Conservation (phyloP, 768 basidiomycete genomes). For the Royoungia palumana region DNA sequence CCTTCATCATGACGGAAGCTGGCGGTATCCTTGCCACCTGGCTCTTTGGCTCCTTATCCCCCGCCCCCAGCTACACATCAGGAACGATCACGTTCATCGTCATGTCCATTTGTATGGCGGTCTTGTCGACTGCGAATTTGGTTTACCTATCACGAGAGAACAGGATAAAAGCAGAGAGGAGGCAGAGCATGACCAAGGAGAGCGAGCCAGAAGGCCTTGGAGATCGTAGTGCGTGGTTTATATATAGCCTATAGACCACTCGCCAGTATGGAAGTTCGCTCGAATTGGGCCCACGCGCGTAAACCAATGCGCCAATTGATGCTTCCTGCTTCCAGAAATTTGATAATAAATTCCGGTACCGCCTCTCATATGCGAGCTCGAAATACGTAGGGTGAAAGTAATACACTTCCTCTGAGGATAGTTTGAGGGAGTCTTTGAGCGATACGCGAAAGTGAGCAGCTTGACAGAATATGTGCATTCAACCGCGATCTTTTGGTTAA, state of each 20-base stretch:
- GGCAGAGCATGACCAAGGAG: conserved; percentile 29
- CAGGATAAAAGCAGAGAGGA: conserved; percentile 39
- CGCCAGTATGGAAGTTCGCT: neutral
- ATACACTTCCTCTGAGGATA: no score
- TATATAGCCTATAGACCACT: conserved; percentile 41
- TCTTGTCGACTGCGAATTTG: conserved; percentile 38
- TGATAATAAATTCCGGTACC: no score
- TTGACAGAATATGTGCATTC: neutral
- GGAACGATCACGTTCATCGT: conserved; percentile 39
- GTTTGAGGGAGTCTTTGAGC: no score
- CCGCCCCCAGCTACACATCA: conserved; percentile 47
- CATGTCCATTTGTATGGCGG: conserved; percentile 39
- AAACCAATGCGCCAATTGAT: no score
- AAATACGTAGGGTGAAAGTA: no score
- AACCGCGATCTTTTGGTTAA: no score
- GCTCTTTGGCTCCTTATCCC: conserved; percentile 51
- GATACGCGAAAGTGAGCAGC: no score
- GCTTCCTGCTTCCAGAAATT: no score
- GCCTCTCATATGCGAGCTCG: no score
- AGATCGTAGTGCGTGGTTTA: conserved; percentile 55
- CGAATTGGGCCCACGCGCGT: no score
- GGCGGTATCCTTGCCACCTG: conserved; percentile 62
- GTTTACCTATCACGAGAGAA: conserved; percentile 44
- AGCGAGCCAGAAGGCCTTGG: conserved; percentile 45
- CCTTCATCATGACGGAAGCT: conserved; percentile 52